Percentiles rank a stretch among this genome's conserved stretches.
Evolutionary conservation across 179 eudicot genomes (phyloP).

Genomic region (Vitellaria paradoxa): DNA sequence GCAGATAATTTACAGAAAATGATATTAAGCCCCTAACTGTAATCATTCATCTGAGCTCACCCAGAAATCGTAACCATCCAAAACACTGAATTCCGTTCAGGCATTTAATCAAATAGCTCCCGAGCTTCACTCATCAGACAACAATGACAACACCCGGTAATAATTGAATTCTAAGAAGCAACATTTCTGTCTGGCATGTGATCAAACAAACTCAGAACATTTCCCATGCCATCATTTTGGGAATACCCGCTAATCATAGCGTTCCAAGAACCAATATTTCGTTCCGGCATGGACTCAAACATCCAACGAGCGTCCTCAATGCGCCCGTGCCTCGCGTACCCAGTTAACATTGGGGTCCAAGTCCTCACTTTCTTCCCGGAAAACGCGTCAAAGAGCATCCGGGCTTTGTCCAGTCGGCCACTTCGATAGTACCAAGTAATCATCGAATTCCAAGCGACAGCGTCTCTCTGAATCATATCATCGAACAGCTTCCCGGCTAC

Average conservation of each 20-base stretch:
- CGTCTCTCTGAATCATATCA: conserved; percentile 31
- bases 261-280: conserved; percentile 48
- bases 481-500: conserved; percentile 41
- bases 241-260: conserved; percentile 47
- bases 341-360: conserved; percentile 44
- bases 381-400: conserved; percentile 24
- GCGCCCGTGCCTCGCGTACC: conserved; percentile 28
- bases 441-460: conserved; percentile 34
- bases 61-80: conserved; percentile 52
- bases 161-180: conserved; percentile 43
- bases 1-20: too few species aligned
- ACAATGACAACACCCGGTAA: conserved; percentile 46
- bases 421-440: conserved; percentile 30
- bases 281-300: conserved; percentile 48
- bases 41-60: conserved; percentile 22
- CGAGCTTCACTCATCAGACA: conserved; percentile 36
- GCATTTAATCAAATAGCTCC: conserved; percentile 40
- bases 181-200: conserved; percentile 39
- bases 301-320: conserved; percentile 40
- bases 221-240: conserved; percentile 26
- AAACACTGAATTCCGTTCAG: conserved; percentile 35
- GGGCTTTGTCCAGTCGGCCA: conserved; percentile 20
- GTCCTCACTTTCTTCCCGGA: conserved; percentile 35
- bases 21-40: conserved; percentile 31
- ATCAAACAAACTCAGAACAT: conserved; percentile 38